Evolutionary conservation across 371 early-diverging fungal genomes (phyloP), one percentile per base, ranked within the genome.

Genomic region (Entomophthora muscae): DNA sequence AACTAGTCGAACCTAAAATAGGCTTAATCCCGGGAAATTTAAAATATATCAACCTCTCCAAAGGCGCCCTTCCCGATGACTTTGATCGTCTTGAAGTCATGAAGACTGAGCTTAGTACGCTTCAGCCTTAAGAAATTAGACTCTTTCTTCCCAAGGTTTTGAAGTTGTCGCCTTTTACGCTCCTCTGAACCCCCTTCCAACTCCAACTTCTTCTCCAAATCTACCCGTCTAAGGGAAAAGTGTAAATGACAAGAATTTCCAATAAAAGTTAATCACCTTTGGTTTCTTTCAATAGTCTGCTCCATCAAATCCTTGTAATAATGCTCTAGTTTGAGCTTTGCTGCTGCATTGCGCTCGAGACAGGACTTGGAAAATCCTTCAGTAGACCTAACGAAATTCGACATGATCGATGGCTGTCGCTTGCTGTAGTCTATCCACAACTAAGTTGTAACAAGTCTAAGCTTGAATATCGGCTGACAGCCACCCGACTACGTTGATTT

Each of bases 51-150:
- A 69, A 88, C 94, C 72, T 98, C 98, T 53, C 99, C 99, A 79
- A 98, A 99, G 1, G 99, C 98, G 54, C 99, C 99, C 65, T 93
- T 93, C n/a, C 99, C 99, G 72, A 99, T 96, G n/a, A 98, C 95
- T 74, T 93, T 90, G 64, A 98, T 83, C 23, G 99, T 96, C 54
- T 78, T 72, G 70, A 99, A 98, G 76, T 99, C 98, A 66, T 85
- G 84, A 13, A 94, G 80, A 21, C 93, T 88, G 33, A 99, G 75
- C 71, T 95, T 83, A 29, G 89, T 90, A 63, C 98, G 79, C 57
- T 93, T 80, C 62, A 97, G 75, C 63, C 98, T 79, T 70, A 96
- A 75, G 71, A 90, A 98, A 65, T 91, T 88, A 27, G 92, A 87
- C 72, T 98, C 98, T 70, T 91, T 91, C 60, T 85, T 73, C 10